Conservation (phyloP, 2,329 filamentous ascomycete genomes). For the Nannizziopsis arthrosporioides region DNA sequence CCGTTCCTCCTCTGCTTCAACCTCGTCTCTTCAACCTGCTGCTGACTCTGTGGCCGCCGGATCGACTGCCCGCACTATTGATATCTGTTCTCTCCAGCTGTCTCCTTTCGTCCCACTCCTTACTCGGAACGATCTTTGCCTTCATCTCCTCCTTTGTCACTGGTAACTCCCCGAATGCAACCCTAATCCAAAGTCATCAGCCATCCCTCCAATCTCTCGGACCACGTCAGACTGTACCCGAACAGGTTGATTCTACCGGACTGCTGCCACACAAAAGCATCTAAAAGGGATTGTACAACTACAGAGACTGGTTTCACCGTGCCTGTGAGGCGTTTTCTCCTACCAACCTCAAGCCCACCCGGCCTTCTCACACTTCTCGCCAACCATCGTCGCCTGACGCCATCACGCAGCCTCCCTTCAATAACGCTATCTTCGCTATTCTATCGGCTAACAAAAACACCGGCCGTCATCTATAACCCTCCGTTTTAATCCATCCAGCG, state of each 20-base stretch:
- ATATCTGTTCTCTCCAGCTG: background rate
- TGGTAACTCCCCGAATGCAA: slow-evolving; percentile 2
- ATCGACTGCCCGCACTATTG: too few relatives aligned
- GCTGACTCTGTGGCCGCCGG: too few relatives aligned
- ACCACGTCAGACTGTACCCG: background rate
- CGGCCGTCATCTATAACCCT: background rate
- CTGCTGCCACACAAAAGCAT: background rate
- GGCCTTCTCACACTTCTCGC: background rate
- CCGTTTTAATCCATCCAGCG: background rate
- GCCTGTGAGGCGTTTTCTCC: background rate
- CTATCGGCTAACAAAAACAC: background rate
- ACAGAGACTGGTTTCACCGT: background rate
- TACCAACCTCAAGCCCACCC: background rate
- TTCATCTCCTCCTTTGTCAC: background rate
- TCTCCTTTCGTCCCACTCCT: background rate
- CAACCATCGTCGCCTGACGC: slow-evolving; percentile 7
- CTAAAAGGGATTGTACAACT: too few relatives aligned
- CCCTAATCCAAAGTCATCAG: background rate
- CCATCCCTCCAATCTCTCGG: background rate
- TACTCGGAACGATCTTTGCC: background rate
- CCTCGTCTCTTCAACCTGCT: too few relatives aligned
- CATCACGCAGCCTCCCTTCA: background rate
- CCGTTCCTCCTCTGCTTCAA: too few relatives aligned
- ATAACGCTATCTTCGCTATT: background rate
- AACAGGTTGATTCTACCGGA: background rate